These are phyloP conservation scores for Rhipidocladum racemiflorum DNA, from an alignment of 176 grass and related monocot species.

Conservation along the genomic window DNA sequence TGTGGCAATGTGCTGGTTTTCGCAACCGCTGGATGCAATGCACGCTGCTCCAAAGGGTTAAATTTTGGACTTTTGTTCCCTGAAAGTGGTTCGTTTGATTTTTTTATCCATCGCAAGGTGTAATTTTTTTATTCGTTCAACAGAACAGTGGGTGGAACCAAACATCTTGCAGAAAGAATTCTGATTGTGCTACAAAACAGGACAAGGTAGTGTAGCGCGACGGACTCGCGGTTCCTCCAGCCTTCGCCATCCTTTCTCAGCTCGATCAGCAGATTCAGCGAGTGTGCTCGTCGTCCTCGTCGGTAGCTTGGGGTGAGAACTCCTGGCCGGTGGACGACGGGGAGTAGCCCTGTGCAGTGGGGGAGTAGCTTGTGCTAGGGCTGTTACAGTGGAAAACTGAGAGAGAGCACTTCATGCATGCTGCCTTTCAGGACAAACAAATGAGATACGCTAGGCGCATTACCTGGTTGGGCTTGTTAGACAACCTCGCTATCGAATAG, in stretches of 20 bases:
- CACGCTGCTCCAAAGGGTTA: too few relatives aligned
- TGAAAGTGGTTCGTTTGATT: too few relatives aligned
- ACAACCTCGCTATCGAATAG: too few relatives aligned
- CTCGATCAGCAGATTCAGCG: conserved; percentile 25
- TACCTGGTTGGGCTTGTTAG: conserved; percentile 90
- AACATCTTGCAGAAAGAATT: too few relatives aligned
- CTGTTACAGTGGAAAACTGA: conserved; percentile 38
- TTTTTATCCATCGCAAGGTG: too few relatives aligned
- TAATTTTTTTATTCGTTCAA: too few relatives aligned
- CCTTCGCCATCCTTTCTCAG: not conserved
- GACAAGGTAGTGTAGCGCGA: not conserved
- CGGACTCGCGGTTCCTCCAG: not conserved
- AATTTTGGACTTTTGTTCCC: too few relatives aligned
- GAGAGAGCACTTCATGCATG: not conserved
- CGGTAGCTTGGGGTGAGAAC: conserved; percentile 47
- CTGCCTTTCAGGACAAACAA: not conserved
- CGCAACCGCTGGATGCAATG: too few relatives aligned
- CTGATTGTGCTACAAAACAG: not conserved
- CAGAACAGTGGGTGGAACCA: too few relatives aligned
- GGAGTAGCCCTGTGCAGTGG: conserved; percentile 80
- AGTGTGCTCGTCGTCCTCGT: conserved; percentile 48
- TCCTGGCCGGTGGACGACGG: conserved; percentile 65
- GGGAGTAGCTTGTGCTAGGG: conserved; percentile 88
- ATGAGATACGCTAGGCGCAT: not conserved
- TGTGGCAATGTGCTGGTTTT: too few relatives aligned